phyloP scores from a whole-genome alignment of 345 rosid species.

The Lepidium africanum region DNA sequence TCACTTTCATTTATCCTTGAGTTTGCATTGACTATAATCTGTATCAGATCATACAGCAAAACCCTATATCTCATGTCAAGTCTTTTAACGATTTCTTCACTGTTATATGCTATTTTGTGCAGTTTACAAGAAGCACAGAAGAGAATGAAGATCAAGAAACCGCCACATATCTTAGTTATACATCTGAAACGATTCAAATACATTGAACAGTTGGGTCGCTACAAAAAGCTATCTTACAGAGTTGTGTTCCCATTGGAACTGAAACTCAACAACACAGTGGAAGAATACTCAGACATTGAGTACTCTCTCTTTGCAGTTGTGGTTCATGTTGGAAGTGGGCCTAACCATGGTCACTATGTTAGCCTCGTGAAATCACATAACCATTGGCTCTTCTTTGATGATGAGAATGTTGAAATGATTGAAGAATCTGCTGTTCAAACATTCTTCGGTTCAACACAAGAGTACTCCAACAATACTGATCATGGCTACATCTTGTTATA shows the following conservation, averaged over 20 bases:
- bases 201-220: constrained; percentile 84
- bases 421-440: constrained; percentile 91
- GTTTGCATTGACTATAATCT: neutral
- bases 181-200: constrained; percentile 94
- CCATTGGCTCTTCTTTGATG: constrained; percentile 90
- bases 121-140: constrained; percentile 97
- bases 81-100: too few species aligned
- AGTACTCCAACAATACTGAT: constrained; percentile 77
- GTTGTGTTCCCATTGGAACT: constrained; percentile 94
- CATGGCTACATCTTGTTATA: constrained; percentile 93
- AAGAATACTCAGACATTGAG: constrained; percentile 57
- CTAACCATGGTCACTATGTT: constrained; percentile 91
- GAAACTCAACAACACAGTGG: constrained; percentile 89
- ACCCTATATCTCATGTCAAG: neutral
- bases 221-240: constrained; percentile 84
- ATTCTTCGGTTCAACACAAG: constrained; percentile 87
- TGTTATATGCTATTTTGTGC: constrained; percentile 12
- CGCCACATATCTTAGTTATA: constrained; percentile 85
- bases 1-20: neutral
- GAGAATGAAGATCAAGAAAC: constrained; percentile 96
- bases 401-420: constrained; percentile 85
- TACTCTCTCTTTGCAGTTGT: constrained; percentile 90
- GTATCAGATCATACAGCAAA: neutral
- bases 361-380: constrained; percentile 89
- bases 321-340: constrained; percentile 93